Base-by-base conservation (phyloP, 495 filamentous ascomycete genomes). In the Choiromyces venosus region DNA sequence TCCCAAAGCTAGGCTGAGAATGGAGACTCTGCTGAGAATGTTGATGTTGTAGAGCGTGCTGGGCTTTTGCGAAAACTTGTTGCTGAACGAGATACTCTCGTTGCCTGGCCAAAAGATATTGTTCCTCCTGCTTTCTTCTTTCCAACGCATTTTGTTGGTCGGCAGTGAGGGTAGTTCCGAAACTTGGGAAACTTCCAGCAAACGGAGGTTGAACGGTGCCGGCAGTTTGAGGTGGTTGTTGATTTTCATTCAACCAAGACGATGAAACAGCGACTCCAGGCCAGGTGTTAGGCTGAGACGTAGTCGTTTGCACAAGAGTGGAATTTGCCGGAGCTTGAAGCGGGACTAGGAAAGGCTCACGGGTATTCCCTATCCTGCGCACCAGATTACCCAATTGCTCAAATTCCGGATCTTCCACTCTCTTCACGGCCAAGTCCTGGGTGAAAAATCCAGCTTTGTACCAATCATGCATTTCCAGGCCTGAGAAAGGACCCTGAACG, bases 391-490 rank as follows among this genome's bases (percentile, higher is more conserved):
- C 95, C n/a, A 99, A 84, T 33, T 94, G 96, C 83, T 99, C 96
- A 73, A 97, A 99, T 56, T 99, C 94, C 0, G 85, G 83, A 76
- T 98, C 95, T 83, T 99, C 95, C 5, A 92, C 83, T 78, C 97
- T 96, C 84, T 94, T 97, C 69, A 99, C 94, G 66, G 94, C 89
- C 38, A 99, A 86, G 73, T 99, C 94, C 0, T 93, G 88, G 14
- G 93, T 95, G 83, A 99, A 99, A 85, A 97, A 99, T 65, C 93
- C 93, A 66, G 93, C 96, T 83, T 97, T 97, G 84, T 97, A 99
- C 95, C 95, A 99, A 78, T 99, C 95, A 79, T 99, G 94, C 95
- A 99, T 99, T 82, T 98, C 95, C 66, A 99, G 85, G 5, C 95
- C 95, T 52, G 92, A 96, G 85, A 93, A 99, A 6, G 95, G 95